Percentiles rank a stretch among this genome's conserved stretches.
Evolutionary conservation across 2,329 filamentous ascomycete genomes (phyloP).

Genomic region (Paraconiothyrium sp.): DNA sequence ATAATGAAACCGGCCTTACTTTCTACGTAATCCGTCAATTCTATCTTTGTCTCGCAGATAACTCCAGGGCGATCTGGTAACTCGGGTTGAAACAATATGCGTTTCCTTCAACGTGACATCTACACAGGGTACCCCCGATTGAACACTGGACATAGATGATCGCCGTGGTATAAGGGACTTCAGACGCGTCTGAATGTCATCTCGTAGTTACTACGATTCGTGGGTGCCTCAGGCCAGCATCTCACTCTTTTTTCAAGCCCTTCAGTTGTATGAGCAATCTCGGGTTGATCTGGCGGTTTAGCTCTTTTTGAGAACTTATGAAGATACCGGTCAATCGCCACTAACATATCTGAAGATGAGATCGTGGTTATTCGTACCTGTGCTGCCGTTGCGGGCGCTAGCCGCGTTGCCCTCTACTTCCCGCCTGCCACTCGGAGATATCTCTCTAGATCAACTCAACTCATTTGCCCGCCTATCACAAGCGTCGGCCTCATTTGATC

Average conservation of each 20-base stretch:
- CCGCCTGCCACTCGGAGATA: constrained; percentile 34
- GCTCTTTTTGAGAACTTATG: neutral
- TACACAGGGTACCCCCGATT: neutral
- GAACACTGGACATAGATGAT: neutral
- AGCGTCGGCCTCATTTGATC: neutral
- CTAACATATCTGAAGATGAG: neutral
- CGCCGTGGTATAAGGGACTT: neutral
- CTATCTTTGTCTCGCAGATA: neutral
- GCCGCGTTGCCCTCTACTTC: neutral
- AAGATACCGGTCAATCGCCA: neutral
- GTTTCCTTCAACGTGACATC: neutral
- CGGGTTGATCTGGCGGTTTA: neutral
- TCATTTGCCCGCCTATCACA: neutral
- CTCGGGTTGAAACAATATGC: neutral
- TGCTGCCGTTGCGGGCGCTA: neutral
- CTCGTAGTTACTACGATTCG: neutral
- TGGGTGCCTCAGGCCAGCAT: neutral
- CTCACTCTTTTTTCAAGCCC: neutral
- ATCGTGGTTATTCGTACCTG: neutral
- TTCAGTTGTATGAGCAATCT: neutral
- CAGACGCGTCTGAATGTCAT: neutral
- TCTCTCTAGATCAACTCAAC: neutral
- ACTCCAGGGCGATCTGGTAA: neutral
- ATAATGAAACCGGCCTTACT: too few relatives aligned
- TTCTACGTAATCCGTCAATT: neutral